Evolutionary conservation across 148 eudicot species (phyloP).

Genomic region (Cornus controversa): DNA sequence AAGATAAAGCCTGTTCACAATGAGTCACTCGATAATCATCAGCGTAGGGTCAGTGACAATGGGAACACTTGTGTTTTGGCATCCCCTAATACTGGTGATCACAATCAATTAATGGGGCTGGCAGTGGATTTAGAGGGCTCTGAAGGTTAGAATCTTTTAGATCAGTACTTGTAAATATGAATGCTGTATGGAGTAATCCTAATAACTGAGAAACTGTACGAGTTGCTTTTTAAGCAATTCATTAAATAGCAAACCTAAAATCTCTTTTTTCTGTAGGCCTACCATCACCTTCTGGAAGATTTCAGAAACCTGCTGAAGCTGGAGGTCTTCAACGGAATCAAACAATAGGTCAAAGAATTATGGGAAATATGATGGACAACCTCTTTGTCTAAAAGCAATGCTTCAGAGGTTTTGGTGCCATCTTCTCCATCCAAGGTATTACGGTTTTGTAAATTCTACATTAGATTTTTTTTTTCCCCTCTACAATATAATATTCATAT

Average conservation of each 20-base stretch:
- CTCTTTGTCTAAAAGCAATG: conserved; percentile 58
- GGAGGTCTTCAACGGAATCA: conserved; percentile 70
- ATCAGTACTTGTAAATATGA: too few species aligned
- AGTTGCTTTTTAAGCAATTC: conserved; percentile 11
- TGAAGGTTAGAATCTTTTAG: conserved; percentile 55
- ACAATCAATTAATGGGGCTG: conserved; percentile 28
- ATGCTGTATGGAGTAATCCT: not conserved
- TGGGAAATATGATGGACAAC: conserved; percentile 94
- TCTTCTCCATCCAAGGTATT: conserved; percentile 75
- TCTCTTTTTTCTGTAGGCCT: conserved; percentile 36
- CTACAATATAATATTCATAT: too few species aligned
- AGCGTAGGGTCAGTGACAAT: conserved; percentile 31
- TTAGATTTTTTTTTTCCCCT: not conserved
- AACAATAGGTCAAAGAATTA: conserved; percentile 88
- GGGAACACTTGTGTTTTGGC: conserved; percentile 17
- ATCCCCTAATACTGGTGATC: conserved; percentile 24
- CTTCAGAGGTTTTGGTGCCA: conserved; percentile 53
- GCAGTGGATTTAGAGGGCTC: conserved; percentile 41
- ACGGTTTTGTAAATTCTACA: conserved; percentile 1
- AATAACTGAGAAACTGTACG: conserved; percentile 1
- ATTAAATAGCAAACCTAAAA: not conserved
- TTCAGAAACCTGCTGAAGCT: conserved; percentile 46
- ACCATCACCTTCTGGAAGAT: conserved; percentile 65
- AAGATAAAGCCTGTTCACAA: conserved; percentile 24
- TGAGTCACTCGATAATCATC: conserved; percentile 30